Base-by-base conservation (phyloP, 2,329 filamentous ascomycete genomes). In the Fusarium oligoseptatum region DNA sequence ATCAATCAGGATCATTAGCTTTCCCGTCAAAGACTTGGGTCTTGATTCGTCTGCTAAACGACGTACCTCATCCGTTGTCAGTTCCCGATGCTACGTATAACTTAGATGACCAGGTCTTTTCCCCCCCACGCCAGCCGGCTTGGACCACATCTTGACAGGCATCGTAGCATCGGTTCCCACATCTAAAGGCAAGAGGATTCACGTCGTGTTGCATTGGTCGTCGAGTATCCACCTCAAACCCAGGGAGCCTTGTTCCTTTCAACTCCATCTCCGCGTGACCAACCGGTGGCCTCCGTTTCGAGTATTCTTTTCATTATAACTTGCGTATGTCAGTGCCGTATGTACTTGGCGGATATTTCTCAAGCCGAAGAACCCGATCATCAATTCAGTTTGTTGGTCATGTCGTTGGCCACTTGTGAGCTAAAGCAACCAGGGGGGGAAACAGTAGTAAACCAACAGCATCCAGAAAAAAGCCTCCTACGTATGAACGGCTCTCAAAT, bases 1-100 rank as follows among this genome's bases (percentile, higher is more conserved):
- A 63, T 63, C 60, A 39, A 63, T 63, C 45, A 50, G 39, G 66
- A 66, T 56, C 36, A 37, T 45, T 50, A 60, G 39, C 58, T 64
- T 64, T 22, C 52, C 43, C 52, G 43, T 48, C 8, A 39, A n/a
- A 34, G 10, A 34, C 32, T 12, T 34, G 32, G 32, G 32, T 34
- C 32, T 32, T n/a, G 15, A 52, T 52, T 52, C 27, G 48, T 17
- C 27, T 52, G 48, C 45, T 32, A 52, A 32, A 52, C 48, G 27
- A 45, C 34, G 60, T 17, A 12, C 12, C 32, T 61, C 14, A 24
- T 39, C 62, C 55, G 32, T 43, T 29, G 5, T 37, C 41, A 22
- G 50, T 55, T 58, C 22, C 41, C n/a, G 27, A 37, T 52, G 34
- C 34, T 36, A 48, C 43, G 22, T 15, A 22, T 55, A 58, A 34